Conservation (phyloP, 139 green algal genomes). For the Trebouxia sp. region DNA sequence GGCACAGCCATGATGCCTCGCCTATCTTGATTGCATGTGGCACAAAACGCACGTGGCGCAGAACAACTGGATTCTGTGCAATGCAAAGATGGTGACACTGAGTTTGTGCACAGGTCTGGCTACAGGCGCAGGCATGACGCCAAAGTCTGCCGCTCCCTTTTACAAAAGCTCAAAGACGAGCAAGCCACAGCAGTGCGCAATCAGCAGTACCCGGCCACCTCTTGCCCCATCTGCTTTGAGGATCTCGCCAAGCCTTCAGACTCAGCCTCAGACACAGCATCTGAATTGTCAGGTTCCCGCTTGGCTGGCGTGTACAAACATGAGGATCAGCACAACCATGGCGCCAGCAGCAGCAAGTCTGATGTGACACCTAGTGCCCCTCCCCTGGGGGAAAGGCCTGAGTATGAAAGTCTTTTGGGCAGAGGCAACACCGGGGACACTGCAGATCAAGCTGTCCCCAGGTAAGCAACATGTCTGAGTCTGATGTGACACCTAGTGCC, state of each 20-base stretch:
- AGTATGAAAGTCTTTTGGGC: not conserved
- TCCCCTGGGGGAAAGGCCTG: not conserved
- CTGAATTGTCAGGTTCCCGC: not conserved
- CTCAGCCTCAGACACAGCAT: not conserved
- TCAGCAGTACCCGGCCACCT: conserved; percentile 29
- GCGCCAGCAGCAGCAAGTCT: not conserved
- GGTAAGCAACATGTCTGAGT: not conserved
- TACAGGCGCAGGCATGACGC: conserved; percentile 8
- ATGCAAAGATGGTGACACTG: too few relatives aligned
- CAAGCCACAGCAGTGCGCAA: conserved; percentile 14
- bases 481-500: too few relatives aligned
- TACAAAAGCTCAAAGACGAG: conserved; percentile 39
- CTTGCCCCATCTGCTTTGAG: conserved; percentile 41
- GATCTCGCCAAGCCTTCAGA: conserved; percentile 34
- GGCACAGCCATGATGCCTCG: too few relatives aligned
- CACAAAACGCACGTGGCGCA: too few relatives aligned
- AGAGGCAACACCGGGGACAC: not conserved
- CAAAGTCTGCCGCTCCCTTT: not conserved
- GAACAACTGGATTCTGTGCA: too few relatives aligned
- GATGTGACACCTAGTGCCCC: conserved; percentile 1
- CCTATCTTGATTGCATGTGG: too few relatives aligned
- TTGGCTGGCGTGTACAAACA: not conserved
- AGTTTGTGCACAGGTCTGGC: not conserved
- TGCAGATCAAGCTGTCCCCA: not conserved
- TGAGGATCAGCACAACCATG: not conserved